Evolutionary conservation across 176 grass and related monocot species (phyloP).

Genomic region (Puya raimondii): DNA sequence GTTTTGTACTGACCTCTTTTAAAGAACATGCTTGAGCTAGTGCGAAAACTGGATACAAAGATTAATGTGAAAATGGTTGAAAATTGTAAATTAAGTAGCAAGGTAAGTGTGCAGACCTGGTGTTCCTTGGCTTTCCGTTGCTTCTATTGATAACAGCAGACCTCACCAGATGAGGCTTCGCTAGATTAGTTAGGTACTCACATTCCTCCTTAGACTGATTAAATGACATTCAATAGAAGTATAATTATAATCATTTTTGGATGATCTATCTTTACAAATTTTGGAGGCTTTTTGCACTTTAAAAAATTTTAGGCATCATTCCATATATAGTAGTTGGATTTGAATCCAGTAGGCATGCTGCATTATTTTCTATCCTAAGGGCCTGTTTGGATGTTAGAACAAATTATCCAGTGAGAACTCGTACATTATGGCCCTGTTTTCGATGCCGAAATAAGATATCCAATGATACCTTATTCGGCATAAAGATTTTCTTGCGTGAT

Average conservation of each 20-base stretch:
- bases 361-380: too few species aligned
- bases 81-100: neutral
- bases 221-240: neutral
- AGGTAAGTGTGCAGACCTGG: constrained; percentile 1
- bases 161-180: neutral
- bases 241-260: neutral
- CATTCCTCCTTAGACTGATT: constrained; percentile 19
- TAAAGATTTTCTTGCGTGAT: too few species aligned
- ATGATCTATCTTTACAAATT: neutral
- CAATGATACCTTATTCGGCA: too few species aligned
- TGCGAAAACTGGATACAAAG: constrained; percentile 3
- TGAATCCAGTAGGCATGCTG: too few species aligned
- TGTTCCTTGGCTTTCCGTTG: constrained; percentile 1
- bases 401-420: too few species aligned
- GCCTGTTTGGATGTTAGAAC: too few species aligned
- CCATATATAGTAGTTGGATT: neutral
- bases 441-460: too few species aligned
- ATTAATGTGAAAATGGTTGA: neutral
- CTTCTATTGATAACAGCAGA: constrained; percentile 15
- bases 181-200: constrained; percentile 15
- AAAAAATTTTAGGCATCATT: neutral
- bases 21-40: constrained; percentile 18
- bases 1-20: constrained; percentile 15
- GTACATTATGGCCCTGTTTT: too few species aligned
- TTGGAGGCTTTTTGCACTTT: neutral